A percentile compares a stretch with the other conserved stretches of the same genome.
Evolutionary conservation across 805 yeast species (phyloP).

Genomic region (Saccharomyces paradoxus): DNA sequence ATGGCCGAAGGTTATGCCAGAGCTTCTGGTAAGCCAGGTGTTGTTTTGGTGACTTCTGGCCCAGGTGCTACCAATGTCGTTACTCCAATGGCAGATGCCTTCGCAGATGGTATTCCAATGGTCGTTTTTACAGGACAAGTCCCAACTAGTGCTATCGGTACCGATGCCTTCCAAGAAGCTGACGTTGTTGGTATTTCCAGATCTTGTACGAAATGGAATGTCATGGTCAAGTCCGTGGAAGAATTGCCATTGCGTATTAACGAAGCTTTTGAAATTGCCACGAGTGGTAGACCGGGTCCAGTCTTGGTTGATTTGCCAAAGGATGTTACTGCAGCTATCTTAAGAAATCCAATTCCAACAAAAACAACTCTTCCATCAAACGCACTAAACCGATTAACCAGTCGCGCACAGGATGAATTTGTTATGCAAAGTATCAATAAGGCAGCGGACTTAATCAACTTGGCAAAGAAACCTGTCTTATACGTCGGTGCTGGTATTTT

Average conservation of each 20-base stretch:
- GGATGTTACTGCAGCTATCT: slow-evolving; percentile 90
- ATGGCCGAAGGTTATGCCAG: slow-evolving; percentile 99
- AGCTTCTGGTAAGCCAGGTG: slow-evolving; percentile 93
- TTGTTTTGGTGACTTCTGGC: slow-evolving; percentile 96
- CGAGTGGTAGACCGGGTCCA: slow-evolving; percentile 95
- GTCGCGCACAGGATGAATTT: slow-evolving; percentile 62
- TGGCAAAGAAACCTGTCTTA: slow-evolving; percentile 79
- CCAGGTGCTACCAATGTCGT: slow-evolving; percentile 98
- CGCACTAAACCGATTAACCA: slow-evolving; percentile 63
- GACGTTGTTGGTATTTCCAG: slow-evolving; percentile 95
- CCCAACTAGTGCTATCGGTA: slow-evolving; percentile 89
- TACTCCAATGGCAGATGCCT: slow-evolving; percentile 97
- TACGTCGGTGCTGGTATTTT: slow-evolving; percentile 91
- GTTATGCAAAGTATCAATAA: slow-evolving; percentile 65
- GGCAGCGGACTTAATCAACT: slow-evolving; percentile 70
- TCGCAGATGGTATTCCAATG: slow-evolving; percentile 94
- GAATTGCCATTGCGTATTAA: slow-evolving; percentile 93
- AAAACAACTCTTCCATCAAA: slow-evolving; percentile 64
- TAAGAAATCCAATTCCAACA: slow-evolving; percentile 79
- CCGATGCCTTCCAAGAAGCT: slow-evolving; percentile 99
- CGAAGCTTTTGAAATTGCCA: slow-evolving; percentile 96
- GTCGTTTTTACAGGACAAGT: slow-evolving; percentile 98
- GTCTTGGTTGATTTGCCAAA: slow-evolving; percentile 96
- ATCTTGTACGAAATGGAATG: slow-evolving; percentile 98
- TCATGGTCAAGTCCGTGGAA: slow-evolving; percentile 90